Evolutionary conservation across 495 filamentous ascomycete genomes (phyloP).

Genomic region (Podospora conica): DNA sequence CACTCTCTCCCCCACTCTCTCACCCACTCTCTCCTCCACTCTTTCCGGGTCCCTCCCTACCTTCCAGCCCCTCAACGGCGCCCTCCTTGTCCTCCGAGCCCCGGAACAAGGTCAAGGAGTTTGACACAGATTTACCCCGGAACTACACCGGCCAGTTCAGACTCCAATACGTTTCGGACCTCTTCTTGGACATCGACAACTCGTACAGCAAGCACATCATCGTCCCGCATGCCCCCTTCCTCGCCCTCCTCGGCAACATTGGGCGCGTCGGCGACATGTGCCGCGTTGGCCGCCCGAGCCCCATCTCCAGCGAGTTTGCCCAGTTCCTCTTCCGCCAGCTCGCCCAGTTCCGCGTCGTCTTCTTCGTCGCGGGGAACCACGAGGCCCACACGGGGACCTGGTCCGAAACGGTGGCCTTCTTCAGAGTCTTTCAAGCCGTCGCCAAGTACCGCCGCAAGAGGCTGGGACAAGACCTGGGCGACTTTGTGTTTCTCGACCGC

Average conservation of each 20-base stretch:
- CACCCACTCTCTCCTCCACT: not conserved
- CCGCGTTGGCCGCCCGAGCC: not conserved
- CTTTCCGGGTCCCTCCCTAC: not conserved
- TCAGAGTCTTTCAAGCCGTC: not conserved
- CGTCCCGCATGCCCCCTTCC: not conserved
- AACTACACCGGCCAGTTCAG: not conserved
- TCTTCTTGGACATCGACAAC: not conserved
- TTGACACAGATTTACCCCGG: not conserved
- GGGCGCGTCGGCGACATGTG: not conserved
- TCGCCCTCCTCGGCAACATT: not conserved
- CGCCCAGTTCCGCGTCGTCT: not conserved
- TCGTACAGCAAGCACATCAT: not conserved
- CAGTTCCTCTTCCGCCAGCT: not conserved
- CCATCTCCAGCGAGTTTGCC: not conserved
- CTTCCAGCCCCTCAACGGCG: not conserved
- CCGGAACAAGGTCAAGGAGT: not conserved
- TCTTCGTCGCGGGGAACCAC: not conserved
- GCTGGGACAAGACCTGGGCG: not conserved
- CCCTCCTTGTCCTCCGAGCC: not conserved
- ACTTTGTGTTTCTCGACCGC: not conserved
- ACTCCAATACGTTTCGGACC: not conserved
- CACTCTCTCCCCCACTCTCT: too few relatives aligned
- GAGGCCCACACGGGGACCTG: not conserved
- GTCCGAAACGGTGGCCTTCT: not conserved
- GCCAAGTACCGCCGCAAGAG: not conserved